Percentiles rank a stretch among this genome's conserved stretches.
phyloP scores from a whole-genome alignment of 805 yeast species.

The Torulaspora microellipsoides region DNA sequence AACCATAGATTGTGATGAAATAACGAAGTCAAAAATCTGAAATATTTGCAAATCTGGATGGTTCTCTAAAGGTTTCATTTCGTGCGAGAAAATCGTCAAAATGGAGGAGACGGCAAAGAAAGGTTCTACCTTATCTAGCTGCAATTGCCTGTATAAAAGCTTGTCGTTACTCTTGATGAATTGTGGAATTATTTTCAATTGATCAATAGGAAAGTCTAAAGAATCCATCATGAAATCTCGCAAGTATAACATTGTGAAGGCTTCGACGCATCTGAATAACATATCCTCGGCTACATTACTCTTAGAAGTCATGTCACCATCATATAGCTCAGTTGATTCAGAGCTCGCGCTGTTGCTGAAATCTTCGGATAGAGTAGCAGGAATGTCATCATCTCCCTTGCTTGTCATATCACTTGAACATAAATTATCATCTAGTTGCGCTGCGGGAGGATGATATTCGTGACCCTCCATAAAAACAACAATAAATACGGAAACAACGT shows the following conservation, averaged over 20 bases:
- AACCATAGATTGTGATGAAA: constrained; percentile 52
- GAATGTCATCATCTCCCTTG: constrained; percentile 13
- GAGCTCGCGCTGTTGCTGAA: constrained; percentile 15
- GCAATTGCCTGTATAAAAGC: constrained; percentile 35
- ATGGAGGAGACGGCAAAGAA: constrained; percentile 71
- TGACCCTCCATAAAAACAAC: constrained; percentile 41
- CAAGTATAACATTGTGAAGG: constrained; percentile 54
- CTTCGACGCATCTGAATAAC: constrained; percentile 46
- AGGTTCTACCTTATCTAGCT: constrained; percentile 46
- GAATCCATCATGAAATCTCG: constrained; percentile 83
- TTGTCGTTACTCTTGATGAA: constrained; percentile 49
- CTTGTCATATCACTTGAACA: constrained; percentile 18
- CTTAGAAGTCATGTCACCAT: constrained; percentile 8
- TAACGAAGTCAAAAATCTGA: constrained; percentile 63
- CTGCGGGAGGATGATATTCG: constrained; percentile 3
- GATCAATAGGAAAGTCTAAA: constrained; percentile 60
- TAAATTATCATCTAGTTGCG: constrained; percentile 8
- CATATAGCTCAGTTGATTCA: constrained; percentile 14
- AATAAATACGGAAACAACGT: constrained; percentile 65
- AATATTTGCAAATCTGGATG: constrained; percentile 43
- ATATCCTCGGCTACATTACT: constrained; percentile 23
- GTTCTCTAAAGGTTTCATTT: constrained; percentile 35
- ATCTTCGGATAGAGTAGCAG: constrained; percentile 4
- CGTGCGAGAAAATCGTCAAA: constrained; percentile 76
- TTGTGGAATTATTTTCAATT: constrained; percentile 61